Percentiles rank a stretch among this genome's conserved stretches.
Conservation (phyloP, 176 grass and related monocot genomes). For the Bothriochloa decipiens region DNA sequence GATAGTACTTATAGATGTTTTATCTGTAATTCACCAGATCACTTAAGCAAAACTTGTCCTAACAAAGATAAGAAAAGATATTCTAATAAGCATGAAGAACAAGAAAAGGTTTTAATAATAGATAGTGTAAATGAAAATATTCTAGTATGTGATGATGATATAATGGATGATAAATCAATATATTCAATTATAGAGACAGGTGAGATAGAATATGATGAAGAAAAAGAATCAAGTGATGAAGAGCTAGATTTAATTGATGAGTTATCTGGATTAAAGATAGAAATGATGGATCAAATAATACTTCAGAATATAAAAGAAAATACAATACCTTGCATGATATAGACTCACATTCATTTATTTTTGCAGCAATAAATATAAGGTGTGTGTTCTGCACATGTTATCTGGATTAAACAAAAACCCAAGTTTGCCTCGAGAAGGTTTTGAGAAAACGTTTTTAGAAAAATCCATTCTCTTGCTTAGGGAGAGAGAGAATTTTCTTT, state of each 20-base stretch:
- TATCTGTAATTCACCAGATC: neutral
- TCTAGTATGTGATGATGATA: too few species aligned
- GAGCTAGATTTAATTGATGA: neutral
- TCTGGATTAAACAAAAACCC: too few species aligned
- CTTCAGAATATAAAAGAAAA: neutral
- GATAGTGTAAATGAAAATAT: neutral
- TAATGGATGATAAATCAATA: neutral
- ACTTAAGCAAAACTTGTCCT: neutral
- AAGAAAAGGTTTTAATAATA: neutral
- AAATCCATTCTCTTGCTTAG: too few species aligned
- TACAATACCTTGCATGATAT: too few species aligned
- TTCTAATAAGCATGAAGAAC: neutral
- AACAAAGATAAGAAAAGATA: neutral
- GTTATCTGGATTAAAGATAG: neutral
- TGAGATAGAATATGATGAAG: too few species aligned
- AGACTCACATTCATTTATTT: too few species aligned
- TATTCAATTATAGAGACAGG: neutral
- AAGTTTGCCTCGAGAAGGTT: too few species aligned
- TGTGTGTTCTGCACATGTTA: neutral
- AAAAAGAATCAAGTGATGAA: too few species aligned
- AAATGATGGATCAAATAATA: neutral
- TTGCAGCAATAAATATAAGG: neutral
- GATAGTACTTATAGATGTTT: neutral
- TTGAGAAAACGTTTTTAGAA: too few species aligned
- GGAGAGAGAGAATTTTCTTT: too few species aligned